Evolutionary conservation across 2,329 filamentous ascomycete genomes (phyloP).

Genomic region (Ophiostoma novo-ulmi): DNA sequence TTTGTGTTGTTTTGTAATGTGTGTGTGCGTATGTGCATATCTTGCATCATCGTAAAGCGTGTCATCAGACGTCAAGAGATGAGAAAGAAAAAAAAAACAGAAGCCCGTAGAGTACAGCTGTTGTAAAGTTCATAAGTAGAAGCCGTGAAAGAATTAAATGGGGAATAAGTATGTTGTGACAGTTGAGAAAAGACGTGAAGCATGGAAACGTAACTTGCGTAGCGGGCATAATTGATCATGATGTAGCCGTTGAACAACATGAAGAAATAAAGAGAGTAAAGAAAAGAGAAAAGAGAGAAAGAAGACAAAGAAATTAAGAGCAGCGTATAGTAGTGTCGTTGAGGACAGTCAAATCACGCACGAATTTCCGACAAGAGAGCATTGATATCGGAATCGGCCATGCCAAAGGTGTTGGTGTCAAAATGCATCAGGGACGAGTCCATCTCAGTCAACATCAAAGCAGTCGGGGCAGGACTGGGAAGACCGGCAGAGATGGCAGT

Average conservation of each 20-base stretch:
- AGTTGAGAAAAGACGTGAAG: too few species aligned
- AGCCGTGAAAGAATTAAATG: not conserved
- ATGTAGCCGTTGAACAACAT: not conserved
- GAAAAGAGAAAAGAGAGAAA: not conserved
- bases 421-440: not conserved
- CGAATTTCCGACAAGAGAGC: not conserved
- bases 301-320: not conserved
- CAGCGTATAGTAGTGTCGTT: not conserved
- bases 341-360: not conserved
- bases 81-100: not conserved
- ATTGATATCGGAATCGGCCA: not conserved
- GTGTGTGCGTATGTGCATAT: not conserved
- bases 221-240: not conserved
- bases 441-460: not conserved
- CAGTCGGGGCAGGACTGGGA: not conserved
- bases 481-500: not conserved
- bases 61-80: not conserved
- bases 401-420: not conserved
- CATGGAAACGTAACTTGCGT: not conserved
- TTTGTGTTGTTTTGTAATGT: not conserved
- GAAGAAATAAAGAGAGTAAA: not conserved
- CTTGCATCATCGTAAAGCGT: not conserved
- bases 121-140: not conserved
- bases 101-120: not conserved
- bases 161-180: not conserved